Conservation (phyloP, 176 grass and related monocot species). For the Microstegium vimineum region DNA sequence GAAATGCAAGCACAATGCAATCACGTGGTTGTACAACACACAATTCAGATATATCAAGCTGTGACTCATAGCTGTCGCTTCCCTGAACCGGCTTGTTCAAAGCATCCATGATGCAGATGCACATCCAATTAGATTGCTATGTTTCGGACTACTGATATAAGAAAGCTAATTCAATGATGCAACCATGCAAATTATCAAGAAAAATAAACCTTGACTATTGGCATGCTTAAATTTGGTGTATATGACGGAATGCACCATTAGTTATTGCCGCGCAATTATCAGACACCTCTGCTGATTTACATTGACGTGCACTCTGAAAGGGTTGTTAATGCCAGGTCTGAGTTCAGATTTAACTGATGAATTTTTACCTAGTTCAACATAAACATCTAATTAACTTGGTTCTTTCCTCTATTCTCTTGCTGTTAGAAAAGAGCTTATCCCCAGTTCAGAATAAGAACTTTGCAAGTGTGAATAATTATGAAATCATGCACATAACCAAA, state of each 20-base stretch:
- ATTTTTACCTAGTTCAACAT: neutral
- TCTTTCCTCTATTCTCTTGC: neutral
- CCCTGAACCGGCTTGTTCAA: neutral
- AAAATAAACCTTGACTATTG: neutral
- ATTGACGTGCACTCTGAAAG: neutral
- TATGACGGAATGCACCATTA: neutral
- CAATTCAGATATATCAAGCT: neutral
- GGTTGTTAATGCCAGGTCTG: neutral
- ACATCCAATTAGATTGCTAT: neutral
- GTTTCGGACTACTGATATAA: neutral
- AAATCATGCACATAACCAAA: neutral
- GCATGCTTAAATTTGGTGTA: slow-evolving; percentile 3
- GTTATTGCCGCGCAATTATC: neutral
- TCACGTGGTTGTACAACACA: neutral
- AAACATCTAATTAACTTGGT: neutral
- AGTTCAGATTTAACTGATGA: neutral
- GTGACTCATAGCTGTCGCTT: neutral
- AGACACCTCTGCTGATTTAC: neutral
- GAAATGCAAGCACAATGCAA: neutral
- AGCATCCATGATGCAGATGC: neutral
- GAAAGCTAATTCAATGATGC: neutral
- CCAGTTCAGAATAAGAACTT: neutral
- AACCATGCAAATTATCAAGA: neutral
- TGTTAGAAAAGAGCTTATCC: neutral
- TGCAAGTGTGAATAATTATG: slow-evolving; percentile 10